phyloP scores from a whole-genome alignment of 2,329 filamentous ascomycete genomes.

The Aquanectria penicillioides region DNA sequence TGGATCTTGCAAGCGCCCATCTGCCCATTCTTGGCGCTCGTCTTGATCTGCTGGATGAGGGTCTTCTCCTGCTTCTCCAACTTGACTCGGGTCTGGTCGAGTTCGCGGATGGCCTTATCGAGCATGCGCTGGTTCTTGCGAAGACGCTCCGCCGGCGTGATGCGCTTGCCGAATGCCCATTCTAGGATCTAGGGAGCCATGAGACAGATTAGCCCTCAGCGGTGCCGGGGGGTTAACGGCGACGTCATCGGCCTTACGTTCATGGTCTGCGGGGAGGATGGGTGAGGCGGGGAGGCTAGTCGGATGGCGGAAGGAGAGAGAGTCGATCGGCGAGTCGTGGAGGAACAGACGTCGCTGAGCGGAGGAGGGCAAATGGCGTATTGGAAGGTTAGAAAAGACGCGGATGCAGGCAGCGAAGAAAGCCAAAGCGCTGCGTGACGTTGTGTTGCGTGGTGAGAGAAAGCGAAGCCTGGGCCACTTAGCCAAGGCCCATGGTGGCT shows the following conservation, averaged over 20 bases:
- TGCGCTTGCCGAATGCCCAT: constrained; percentile 99
- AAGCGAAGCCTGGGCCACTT: constrained; percentile 21
- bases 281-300: constrained; percentile 12
- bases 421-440: constrained; percentile 18
- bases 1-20: constrained; percentile 99
- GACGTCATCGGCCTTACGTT: constrained; percentile 41
- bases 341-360: neutral
- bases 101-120: constrained; percentile 95
- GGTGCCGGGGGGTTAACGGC: constrained; percentile 19
- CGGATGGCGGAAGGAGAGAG: neutral
- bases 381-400: constrained; percentile 6
- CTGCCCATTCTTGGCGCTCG: constrained; percentile 96
- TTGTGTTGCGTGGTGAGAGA: constrained; percentile 32
- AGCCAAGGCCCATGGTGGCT: constrained; percentile 1
- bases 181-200: constrained; percentile 78
- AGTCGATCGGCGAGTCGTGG: neutral
- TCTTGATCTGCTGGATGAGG: constrained; percentile 94
- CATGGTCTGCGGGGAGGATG: constrained; percentile 37
- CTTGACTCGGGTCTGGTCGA: constrained; percentile 94
- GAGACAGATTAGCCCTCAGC: constrained; percentile 33
- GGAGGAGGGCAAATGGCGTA: neutral
- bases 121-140: constrained; percentile 96
- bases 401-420: constrained; percentile 32
- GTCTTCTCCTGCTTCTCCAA: constrained; percentile 99
- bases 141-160: constrained; percentile 92